A percentile compares a stretch with the other conserved stretches of the same genome.
These are phyloP conservation scores for Eleusine coracana DNA, from an alignment of 176 grass and related monocot genomes.

Conservation along the genomic window DNA sequence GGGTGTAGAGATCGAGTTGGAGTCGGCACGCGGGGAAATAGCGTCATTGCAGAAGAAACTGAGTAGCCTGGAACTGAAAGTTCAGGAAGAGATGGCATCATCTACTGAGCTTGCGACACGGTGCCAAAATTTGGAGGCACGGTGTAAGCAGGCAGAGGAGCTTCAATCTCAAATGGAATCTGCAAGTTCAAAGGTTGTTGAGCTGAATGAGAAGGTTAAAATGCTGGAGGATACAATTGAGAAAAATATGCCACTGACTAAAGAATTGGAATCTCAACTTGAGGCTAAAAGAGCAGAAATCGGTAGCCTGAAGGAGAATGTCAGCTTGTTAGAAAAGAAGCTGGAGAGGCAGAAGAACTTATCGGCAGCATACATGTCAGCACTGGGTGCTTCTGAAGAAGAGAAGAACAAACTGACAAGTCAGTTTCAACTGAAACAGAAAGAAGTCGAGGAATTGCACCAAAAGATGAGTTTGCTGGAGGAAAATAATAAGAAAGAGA, in stretches of 20 bases:
- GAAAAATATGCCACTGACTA: constrained; percentile 21
- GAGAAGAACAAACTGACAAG: constrained; percentile 57
- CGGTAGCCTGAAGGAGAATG: constrained; percentile 49
- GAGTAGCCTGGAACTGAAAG: constrained; percentile 46
- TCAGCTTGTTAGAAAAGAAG: constrained; percentile 53
- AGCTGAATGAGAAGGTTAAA: constrained; percentile 46
- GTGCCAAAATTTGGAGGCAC: constrained; percentile 44
- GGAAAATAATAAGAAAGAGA: constrained; percentile 63
- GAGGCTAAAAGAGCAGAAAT: constrained; percentile 38
- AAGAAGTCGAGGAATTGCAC: constrained; percentile 47
- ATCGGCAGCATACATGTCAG: constrained; percentile 58
- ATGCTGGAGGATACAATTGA: constrained; percentile 43
- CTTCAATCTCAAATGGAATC: constrained; percentile 44
- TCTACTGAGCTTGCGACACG: constrained; percentile 41
- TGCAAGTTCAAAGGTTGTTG: constrained; percentile 41
- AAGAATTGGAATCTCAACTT: constrained; percentile 55
- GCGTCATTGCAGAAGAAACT: constrained; percentile 49
- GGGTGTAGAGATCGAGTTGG: constrained; percentile 61
- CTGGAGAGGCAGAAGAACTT: constrained; percentile 64
- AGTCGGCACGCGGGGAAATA: constrained; percentile 55
- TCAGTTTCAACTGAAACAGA: constrained; percentile 52
- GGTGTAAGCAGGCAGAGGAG: constrained; percentile 44
- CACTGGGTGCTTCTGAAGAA: constrained; percentile 62
- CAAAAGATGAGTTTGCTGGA: constrained; percentile 44
- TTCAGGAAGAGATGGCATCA: constrained; percentile 56